phyloP scores from a whole-genome alignment of 75 land plant species.

The Pinus tabuliformis region DNA sequence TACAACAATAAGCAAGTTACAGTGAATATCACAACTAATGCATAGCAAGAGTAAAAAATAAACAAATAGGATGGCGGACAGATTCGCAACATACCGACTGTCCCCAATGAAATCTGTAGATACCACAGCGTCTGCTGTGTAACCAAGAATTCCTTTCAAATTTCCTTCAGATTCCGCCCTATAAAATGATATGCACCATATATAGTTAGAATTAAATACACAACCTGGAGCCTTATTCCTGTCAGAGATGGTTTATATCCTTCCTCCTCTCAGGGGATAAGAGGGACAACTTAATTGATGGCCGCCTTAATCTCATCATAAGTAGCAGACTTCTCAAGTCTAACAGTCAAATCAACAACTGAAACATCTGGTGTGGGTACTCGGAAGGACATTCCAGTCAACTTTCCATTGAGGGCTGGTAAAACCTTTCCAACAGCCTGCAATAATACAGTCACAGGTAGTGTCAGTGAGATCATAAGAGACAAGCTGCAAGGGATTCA shows the following conservation, averaged over 20 bases:
- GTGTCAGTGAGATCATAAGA: too few species aligned
- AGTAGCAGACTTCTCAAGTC: constrained; percentile 63
- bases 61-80: not conserved
- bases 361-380: constrained; percentile 94
- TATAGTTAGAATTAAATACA: not conserved
- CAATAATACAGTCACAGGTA: too few species aligned
- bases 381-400: constrained; percentile 90
- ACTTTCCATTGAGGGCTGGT: constrained; percentile 78
- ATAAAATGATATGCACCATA: not conserved
- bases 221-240: not conserved
- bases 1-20: constrained; percentile 13
- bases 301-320: constrained; percentile 75
- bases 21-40: not conserved
- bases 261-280: constrained; percentile 5
- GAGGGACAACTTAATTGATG: constrained; percentile 55
- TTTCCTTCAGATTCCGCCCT: constrained; percentile 41
- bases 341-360: constrained; percentile 85
- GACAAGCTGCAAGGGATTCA: too few species aligned
- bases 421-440: constrained; percentile 30
- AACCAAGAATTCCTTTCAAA: constrained; percentile 49
- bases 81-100: constrained; percentile 19
- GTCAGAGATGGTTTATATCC: not conserved
- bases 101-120: constrained; percentile 52
- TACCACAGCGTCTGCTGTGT: constrained; percentile 39
- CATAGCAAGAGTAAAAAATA: not conserved